A percentile compares a stretch with the other conserved stretches of the same genome.
These are phyloP conservation scores for Medicago arabica DNA, from an alignment of 306 rosid genomes.

Conservation along the genomic window DNA sequence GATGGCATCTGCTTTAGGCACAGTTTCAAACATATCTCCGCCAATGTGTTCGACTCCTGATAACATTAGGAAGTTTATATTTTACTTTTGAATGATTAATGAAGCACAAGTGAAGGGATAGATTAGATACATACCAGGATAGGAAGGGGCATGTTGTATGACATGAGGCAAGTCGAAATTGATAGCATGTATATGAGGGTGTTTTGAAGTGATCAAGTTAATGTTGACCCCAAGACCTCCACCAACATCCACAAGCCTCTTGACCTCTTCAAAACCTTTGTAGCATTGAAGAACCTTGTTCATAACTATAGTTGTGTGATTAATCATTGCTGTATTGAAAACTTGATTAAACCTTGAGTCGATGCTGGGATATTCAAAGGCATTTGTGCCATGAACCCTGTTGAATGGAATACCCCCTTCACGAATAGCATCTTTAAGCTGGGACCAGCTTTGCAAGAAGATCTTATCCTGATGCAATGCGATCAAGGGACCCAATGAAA, in stretches of 20 bases:
- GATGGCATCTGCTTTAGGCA: constrained; percentile 67
- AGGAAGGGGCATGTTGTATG: constrained; percentile 50
- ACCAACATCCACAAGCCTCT: constrained; percentile 66
- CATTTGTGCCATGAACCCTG: constrained; percentile 49
- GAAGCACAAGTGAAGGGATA: neutral
- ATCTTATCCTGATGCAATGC: constrained; percentile 45
- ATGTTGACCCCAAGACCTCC: constrained; percentile 61
- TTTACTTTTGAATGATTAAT: neutral
- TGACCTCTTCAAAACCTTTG: constrained; percentile 53
- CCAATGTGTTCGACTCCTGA: constrained; percentile 63
- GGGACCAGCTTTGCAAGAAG: constrained; percentile 39
- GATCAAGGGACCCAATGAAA: constrained; percentile 47
- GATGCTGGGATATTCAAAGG: constrained; percentile 45
- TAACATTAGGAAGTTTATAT: constrained; percentile 1
- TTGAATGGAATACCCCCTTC: constrained; percentile 61
- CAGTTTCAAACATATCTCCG: constrained; percentile 67
- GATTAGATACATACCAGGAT: constrained; percentile 46
- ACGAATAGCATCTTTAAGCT: constrained; percentile 49
- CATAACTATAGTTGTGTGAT: constrained; percentile 42
- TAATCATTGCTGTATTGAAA: constrained; percentile 61
- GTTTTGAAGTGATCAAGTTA: constrained; percentile 55
- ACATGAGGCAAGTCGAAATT: constrained; percentile 62
- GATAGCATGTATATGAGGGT: constrained; percentile 53
- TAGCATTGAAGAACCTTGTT: constrained; percentile 51
- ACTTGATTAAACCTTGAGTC: constrained; percentile 51